Percentiles rank a stretch among this genome's conserved stretches.
phyloP scores from a whole-genome alignment of 805 yeast species.

The Lachancea lanzarotensis region DNA sequence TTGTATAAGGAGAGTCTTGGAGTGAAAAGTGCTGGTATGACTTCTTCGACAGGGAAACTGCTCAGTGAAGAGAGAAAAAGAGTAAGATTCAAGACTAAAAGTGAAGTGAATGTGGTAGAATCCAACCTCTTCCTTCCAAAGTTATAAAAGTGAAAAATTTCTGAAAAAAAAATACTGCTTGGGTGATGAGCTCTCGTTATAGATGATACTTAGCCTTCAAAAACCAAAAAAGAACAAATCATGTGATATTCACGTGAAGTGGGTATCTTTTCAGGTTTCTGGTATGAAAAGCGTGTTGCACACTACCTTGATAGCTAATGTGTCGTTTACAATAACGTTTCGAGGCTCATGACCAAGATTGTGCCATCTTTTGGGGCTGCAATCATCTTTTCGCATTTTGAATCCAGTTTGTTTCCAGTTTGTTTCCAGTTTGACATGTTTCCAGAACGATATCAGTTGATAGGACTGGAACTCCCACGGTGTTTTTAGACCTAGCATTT shows the following conservation, averaged over 20 bases:
- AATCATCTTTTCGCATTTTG: background rate
- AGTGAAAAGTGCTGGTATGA: constrained; percentile 32
- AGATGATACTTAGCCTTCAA: background rate
- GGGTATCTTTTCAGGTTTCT: too few species aligned
- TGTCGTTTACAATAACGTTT: too few species aligned
- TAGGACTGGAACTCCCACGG: too few species aligned
- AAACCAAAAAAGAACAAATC: background rate
- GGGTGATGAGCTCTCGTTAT: background rate
- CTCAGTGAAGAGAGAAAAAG: constrained; percentile 43
- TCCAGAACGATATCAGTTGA: background rate
- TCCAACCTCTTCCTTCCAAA: too few species aligned
- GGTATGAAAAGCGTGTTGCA: too few species aligned
- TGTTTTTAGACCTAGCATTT: too few species aligned
- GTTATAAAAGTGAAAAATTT: too few species aligned
- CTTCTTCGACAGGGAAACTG: constrained; percentile 69
- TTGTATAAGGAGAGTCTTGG: background rate
- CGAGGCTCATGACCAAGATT: too few species aligned
- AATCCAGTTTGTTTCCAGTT: background rate
- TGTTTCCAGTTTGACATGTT: constrained; percentile 1
- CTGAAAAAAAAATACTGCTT: background rate
- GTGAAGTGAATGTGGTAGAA: background rate
- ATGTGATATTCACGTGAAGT: background rate
- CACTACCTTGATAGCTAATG: too few species aligned
- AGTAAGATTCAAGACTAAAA: background rate
- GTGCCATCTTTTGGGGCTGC: too few species aligned